Conservation (phyloP, 257 asterid species). For the Lithospermum erythrorhizon region DNA sequence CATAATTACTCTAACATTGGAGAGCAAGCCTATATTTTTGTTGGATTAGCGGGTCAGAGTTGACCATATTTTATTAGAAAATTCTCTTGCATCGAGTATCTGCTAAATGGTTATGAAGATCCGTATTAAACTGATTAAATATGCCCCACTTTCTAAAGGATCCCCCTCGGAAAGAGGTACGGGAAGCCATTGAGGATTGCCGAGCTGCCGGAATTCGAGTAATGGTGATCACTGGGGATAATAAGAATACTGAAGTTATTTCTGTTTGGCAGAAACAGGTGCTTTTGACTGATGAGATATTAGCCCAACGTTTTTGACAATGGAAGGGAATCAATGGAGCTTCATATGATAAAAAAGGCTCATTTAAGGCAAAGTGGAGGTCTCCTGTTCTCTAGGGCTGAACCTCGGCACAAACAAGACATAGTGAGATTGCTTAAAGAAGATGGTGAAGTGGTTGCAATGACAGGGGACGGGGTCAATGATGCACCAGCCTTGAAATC, state of each 20-base stretch:
- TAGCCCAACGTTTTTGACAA: slow-evolving; percentile 66
- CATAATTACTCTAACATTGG: slow-evolving; percentile 79
- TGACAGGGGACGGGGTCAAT: slow-evolving; percentile 99
- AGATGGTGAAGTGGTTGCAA: slow-evolving; percentile 94
- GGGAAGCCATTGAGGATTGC: slow-evolving; percentile 88
- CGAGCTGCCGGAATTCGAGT: slow-evolving; percentile 96
- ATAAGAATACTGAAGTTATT: slow-evolving; percentile 90
- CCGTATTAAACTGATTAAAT: slow-evolving; percentile 2
- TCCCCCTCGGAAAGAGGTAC: slow-evolving; percentile 97
- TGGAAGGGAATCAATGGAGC: slow-evolving; percentile 82
- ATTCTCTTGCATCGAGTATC: background rate
- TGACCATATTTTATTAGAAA: background rate
- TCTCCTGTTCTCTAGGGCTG: slow-evolving; percentile 95
- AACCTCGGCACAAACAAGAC: slow-evolving; percentile 96
- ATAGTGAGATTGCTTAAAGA: slow-evolving; percentile 97
- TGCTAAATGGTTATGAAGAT: background rate
- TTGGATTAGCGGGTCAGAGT: slow-evolving; percentile 88
- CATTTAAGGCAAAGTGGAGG: slow-evolving; percentile 74
- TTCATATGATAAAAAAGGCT: slow-evolving; percentile 36
- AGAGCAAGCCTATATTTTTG: slow-evolving; percentile 70
- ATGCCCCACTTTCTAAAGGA: slow-evolving; percentile 31
- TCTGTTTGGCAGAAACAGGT: slow-evolving; percentile 92
- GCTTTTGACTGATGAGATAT: slow-evolving; percentile 79
- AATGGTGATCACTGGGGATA: slow-evolving; percentile 96
- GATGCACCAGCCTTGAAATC: slow-evolving; percentile 92